phyloP scores from a whole-genome alignment of 2,329 filamentous ascomycete species.

The Penicillium sp. region DNA sequence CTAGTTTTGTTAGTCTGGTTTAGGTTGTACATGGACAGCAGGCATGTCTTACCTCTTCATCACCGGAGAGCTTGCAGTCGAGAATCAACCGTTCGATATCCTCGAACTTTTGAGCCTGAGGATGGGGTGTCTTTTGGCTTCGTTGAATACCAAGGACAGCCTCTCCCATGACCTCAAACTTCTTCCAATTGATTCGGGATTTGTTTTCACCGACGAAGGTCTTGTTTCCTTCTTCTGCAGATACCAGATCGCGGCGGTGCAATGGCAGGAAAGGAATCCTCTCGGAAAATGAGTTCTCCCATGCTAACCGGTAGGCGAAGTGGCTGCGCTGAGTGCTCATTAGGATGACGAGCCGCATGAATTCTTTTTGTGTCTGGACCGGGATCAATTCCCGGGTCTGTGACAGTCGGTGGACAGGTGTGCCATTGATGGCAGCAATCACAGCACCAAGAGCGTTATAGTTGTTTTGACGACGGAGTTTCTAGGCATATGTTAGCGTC shows the following conservation, averaged over 20 bases:
- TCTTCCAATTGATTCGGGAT: constrained; percentile 92
- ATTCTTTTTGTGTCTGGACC: constrained; percentile 72
- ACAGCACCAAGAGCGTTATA: constrained; percentile 96
- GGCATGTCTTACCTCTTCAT: constrained; percentile 73
- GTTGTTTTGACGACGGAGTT: constrained; percentile 88
- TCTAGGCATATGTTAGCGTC: constrained; percentile 44
- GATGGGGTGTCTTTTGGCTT: constrained; percentile 83
- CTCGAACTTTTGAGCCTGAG: constrained; percentile 68
- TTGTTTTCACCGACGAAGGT: constrained; percentile 77
- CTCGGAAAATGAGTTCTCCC: constrained; percentile 90
- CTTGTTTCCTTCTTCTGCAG: constrained; percentile 86
- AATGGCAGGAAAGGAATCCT: constrained; percentile 92
- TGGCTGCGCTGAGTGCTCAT: constrained; percentile 94
- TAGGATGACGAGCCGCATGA: constrained; percentile 81
- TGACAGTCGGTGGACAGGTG: constrained; percentile 77
- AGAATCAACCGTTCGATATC: constrained; percentile 72
- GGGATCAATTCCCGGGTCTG: constrained; percentile 78
- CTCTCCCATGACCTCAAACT: constrained; percentile 94
- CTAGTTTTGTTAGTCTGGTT: constrained; percentile 35
- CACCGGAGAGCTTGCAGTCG: constrained; percentile 76
- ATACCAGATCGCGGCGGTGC: constrained; percentile 84
- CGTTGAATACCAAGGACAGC: constrained; percentile 87
- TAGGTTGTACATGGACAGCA: background rate
- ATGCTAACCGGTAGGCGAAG: constrained; percentile 92
- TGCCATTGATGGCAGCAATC: constrained; percentile 86